Conservation (phyloP, 805 yeast species). For the Nakazawaea ernobii region DNA sequence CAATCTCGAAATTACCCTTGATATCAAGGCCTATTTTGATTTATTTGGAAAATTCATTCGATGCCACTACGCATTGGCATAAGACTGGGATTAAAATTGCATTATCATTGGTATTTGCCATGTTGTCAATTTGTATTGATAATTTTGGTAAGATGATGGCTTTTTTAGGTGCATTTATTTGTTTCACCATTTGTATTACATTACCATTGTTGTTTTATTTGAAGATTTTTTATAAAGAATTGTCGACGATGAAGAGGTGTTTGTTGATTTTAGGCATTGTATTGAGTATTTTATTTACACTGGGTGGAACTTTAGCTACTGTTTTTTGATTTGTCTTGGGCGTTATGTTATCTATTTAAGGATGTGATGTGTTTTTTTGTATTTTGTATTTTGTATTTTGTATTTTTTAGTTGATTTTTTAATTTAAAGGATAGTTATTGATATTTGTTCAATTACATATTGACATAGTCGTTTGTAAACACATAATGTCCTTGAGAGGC, state of each 20-base stretch:
- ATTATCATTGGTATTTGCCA: slow-evolving; percentile 44
- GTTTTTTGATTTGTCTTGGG: slow-evolving; percentile 12
- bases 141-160: slow-evolving; percentile 80
- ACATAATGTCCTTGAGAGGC: background rate
- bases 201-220: slow-evolving; percentile 73
- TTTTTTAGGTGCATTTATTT: slow-evolving; percentile 73
- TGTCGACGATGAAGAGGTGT: slow-evolving; percentile 32
- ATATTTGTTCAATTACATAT: no score
- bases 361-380: slow-evolving; percentile 24
- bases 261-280: slow-evolving; percentile 38
- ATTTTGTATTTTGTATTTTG: slow-evolving; percentile 22
- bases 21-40: slow-evolving; percentile 79
- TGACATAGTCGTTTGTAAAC: background rate
- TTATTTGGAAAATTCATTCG: slow-evolving; percentile 42
- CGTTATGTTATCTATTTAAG: slow-evolving; percentile 6
- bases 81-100: slow-evolving; percentile 10
- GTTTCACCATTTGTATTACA: slow-evolving; percentile 74
- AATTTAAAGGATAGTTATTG: no score
- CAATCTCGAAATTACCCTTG: slow-evolving; percentile 79
- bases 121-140: slow-evolving; percentile 60
- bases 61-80: background rate
- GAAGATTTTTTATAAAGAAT: slow-evolving; percentile 40
- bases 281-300: slow-evolving; percentile 42
- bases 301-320: slow-evolving; percentile 58
- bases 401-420: no score